phyloP scores from a whole-genome alignment of 257 asterid genomes.

The Ehretia macrophylla region DNA sequence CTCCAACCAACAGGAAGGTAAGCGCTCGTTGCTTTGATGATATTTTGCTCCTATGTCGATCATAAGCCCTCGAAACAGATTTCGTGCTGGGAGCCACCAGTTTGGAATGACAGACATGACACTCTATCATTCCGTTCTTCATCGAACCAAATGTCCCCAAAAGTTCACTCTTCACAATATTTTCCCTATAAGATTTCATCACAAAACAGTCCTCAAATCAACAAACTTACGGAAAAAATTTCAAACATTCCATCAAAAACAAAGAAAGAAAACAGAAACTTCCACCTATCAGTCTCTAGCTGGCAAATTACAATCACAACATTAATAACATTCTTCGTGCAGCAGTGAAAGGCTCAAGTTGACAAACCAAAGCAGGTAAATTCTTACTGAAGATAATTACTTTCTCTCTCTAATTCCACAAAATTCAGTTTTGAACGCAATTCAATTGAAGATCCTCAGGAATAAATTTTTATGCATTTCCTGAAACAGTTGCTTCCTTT shows the following conservation, averaged over 20 bases:
- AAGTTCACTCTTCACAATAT: too few relatives aligned
- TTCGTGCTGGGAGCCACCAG: conserved; percentile 17
- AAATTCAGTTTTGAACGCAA: too few relatives aligned
- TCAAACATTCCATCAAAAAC: background rate
- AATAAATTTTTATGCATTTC: too few relatives aligned
- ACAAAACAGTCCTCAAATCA: background rate
- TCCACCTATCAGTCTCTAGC: background rate
- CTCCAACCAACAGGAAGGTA: conserved; percentile 29
- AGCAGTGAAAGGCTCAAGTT: too few relatives aligned
- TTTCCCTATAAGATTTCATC: background rate
- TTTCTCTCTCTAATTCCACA: too few relatives aligned
- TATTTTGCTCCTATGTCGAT: conserved; percentile 32
- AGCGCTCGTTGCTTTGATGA: conserved; percentile 38
- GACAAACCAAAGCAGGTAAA: too few relatives aligned
- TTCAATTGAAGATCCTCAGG: too few relatives aligned
- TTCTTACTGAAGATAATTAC: too few relatives aligned
- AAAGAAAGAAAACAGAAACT: background rate
- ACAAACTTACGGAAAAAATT: background rate
- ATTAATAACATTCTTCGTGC: background rate
- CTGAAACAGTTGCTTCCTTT: too few relatives aligned
- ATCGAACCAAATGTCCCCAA: background rate
- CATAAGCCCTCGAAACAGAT: conserved; percentile 35
- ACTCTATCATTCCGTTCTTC: conserved; percentile 38
- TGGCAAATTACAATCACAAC: too few relatives aligned
- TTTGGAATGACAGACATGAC: conserved; percentile 47